These are phyloP conservation scores for Scleroderma citrinum DNA, from an alignment of 768 basidiomycete genomes.

Conservation along the genomic window DNA sequence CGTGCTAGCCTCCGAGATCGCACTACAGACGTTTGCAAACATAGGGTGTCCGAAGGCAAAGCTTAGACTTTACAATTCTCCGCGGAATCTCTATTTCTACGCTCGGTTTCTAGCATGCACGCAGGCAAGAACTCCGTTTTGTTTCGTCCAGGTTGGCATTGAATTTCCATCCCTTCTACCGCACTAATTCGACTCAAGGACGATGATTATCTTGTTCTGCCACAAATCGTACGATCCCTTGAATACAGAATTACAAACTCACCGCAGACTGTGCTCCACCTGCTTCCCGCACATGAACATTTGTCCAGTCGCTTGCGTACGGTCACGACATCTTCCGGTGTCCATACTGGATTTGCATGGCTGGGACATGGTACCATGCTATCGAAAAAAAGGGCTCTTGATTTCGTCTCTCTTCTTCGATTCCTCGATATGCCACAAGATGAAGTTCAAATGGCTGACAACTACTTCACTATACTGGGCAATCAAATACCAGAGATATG, in stretches of 20 bases:
- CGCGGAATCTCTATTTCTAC: conserved; percentile 53
- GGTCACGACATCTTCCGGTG: conserved; percentile 27
- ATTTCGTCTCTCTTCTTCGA: conserved; percentile 46
- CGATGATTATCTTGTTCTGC: conserved; percentile 59
- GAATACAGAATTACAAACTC: conserved; percentile 31
- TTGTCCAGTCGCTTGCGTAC: conserved; percentile 48
- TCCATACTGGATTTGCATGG: conserved; percentile 61
- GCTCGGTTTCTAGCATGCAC: conserved; percentile 57
- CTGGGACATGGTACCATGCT: conserved; percentile 60
- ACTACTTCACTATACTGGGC: conserved; percentile 56
- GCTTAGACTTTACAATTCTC: conserved; percentile 52
- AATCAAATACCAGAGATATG: conserved; percentile 55
- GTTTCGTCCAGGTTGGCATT: conserved; percentile 52
- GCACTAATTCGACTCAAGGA: conserved; percentile 37
- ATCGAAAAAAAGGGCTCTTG: conserved; percentile 33
- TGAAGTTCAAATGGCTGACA: conserved; percentile 62
- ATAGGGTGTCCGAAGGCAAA: conserved; percentile 38
- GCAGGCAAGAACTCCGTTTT: conserved; percentile 44
- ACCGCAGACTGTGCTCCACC: conserved; percentile 35
- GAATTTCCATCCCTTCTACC: background rate
- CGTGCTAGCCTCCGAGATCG: background rate
- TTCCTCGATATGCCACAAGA: conserved; percentile 40
- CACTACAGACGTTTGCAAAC: conserved; percentile 34
- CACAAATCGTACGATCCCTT: conserved; percentile 51
- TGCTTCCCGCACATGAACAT: conserved; percentile 58